Evolutionary conservation across 1,284 basidiomycete species (phyloP), one percentile per base, ranked within the genome.

Genomic region (Caloboletus firmus): DNA sequence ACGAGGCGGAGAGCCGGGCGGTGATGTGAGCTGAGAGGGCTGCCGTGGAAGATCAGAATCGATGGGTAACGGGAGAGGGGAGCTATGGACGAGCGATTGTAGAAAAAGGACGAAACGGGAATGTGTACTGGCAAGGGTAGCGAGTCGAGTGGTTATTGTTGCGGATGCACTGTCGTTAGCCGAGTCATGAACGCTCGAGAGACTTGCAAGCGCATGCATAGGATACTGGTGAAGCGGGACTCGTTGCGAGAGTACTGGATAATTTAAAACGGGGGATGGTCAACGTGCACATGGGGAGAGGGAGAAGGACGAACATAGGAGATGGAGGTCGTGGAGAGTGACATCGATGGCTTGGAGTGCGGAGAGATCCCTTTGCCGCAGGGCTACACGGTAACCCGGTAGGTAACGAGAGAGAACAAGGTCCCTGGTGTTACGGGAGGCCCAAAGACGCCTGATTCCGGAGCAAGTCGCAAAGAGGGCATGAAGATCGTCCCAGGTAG

Each of bases 21-120:
- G 57, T 39, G 62, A 67, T 35, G 48, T 63, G 52, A 51, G 49
- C 5, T 52, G 67, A 62, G 54, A 55, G 52, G 62, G 64, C 59
- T 51, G 52, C 24, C 52, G 52, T 31, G 60, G 30, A 58, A 57
- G 49, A 60, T 82, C 76, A 31, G 67, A 68, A 54, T 85, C 82
- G 5, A 74, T 64, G 22, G 76, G 74, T 15, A 79, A 59, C 2
- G 79, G 73, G 8, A 73, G 62, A 28, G 69, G 63, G 0, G 78
- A 80, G 56, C 82, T 82, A 64, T 88, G 84, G 0, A 85, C 84
- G 32, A 87, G 72, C 5, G 85, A 81, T 59, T 90, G 89, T 7
- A 91, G 71, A 12, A 88, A 72, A 11, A 91, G 78, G 22, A 89
- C 83, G 60, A 87, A 80, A n/a, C 87, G 82, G 13, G 87, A 86